These are phyloP conservation scores for Sordariomycetes sp. DNA, from an alignment of 2,329 filamentous ascomycete genomes.

Conservation along the genomic window DNA sequence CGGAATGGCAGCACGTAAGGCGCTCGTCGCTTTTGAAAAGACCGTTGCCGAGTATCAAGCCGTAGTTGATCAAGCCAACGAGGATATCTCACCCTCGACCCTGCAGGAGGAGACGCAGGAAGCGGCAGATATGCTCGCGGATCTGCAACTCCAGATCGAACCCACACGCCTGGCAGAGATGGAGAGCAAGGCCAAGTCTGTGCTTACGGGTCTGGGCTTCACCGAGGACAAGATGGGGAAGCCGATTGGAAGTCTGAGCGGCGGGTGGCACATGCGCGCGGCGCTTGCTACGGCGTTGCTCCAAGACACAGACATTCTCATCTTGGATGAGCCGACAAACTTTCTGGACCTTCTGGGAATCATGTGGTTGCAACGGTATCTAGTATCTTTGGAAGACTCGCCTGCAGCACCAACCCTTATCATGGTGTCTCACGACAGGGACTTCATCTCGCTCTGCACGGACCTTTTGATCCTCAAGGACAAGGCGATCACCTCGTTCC, in stretches of 20 bases:
- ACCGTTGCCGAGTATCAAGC: slow-evolving; percentile 47
- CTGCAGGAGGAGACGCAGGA: slow-evolving; percentile 59
- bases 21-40: slow-evolving; percentile 59
- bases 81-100: slow-evolving; percentile 44
- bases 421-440: slow-evolving; percentile 76
- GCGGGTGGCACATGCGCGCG: slow-evolving; percentile 67
- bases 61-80: slow-evolving; percentile 37
- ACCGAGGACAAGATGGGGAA: slow-evolving; percentile 50
- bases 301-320: slow-evolving; percentile 66
- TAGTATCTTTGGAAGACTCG: slow-evolving; percentile 45
- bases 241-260: slow-evolving; percentile 58
- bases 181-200: slow-evolving; percentile 56
- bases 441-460: slow-evolving; percentile 69
- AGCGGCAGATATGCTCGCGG: slow-evolving; percentile 59
- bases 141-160: slow-evolving; percentile 60
- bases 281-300: slow-evolving; percentile 57
- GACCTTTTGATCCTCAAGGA: slow-evolving; percentile 71
- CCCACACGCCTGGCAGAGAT: slow-evolving; percentile 52
- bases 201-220: slow-evolving; percentile 65
- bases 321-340: slow-evolving; percentile 83
- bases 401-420: slow-evolving; percentile 57
- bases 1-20: slow-evolving; percentile 68
- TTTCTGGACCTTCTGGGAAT: slow-evolving; percentile 77
- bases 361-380: slow-evolving; percentile 72
- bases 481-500: slow-evolving; percentile 62